Evolutionary conservation across 441 rosid species (phyloP), one percentile per base, ranked within the genome.

Genomic region (Adansonia gregorii): DNA sequence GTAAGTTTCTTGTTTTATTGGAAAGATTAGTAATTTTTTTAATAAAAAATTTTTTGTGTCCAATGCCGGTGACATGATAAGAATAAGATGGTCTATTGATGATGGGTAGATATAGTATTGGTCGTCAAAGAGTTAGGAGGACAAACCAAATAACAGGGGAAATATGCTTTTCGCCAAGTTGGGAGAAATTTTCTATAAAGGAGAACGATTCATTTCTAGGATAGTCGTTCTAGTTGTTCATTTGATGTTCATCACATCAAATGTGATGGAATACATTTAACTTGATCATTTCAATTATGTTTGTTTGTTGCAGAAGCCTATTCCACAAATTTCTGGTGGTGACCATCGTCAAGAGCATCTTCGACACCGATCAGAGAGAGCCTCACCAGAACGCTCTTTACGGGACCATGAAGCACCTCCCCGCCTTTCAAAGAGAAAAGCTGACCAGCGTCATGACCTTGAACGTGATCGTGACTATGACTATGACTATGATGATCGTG

Each of bases 371-470:
- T 51, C 87, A 0, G 87, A 84, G 63, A 84, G 87, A 80, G 59
- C 80, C 4, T 78, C 93, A 2, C 85, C 80, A 3, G 89, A 85
- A 15, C 90, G 80, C 10, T 59, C 86, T 6, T 31, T 74, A 3
- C 84, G 83, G 27, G 84, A 83, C 49, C 66, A 67, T n/a, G 87
- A 67, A 27, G 83, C 86, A 35, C 87, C 87, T 3, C 73, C 86
- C 0, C 87, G 87, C 14, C 83, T 84, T 10, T 74, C 83, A 67
- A 96, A 91, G 81, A 88, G 98, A 61, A 94, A 92, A 80, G 68
- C 90, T 0, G 94, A 91, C 6, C 90, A 83, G 39, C 78, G 79
- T 72, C 78, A 84, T 27, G 90, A 89, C 9, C 86, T 82, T 52
- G 85, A 86, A 2, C 81, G 82, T 79, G 85, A 82, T 35, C 78